These are phyloP conservation scores for Chondrus crispus DNA, from an alignment of 23 red algal genomes.

Conservation along the genomic window DNA sequence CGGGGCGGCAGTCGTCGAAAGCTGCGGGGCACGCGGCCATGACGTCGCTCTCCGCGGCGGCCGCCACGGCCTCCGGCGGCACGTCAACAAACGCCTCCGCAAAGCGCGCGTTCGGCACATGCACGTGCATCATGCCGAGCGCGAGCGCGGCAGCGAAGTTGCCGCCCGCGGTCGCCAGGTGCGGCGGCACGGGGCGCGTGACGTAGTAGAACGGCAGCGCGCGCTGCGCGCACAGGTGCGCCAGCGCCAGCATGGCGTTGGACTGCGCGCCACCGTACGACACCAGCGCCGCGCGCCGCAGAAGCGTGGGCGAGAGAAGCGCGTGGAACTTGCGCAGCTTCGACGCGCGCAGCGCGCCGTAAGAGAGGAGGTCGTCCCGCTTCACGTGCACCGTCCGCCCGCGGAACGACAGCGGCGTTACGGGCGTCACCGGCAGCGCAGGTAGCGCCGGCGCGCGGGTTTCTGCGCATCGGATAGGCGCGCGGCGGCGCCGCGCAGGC, in stretches of 20 bases:
- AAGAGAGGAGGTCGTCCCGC: constrained; percentile 43
- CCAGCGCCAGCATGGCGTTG: constrained; percentile 74
- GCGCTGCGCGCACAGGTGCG: neutral
- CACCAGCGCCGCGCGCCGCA: neutral
- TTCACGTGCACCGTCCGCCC: constrained; percentile 32
- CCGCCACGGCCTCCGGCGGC: neutral
- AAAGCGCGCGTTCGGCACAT: neutral
- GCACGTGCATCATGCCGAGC: constrained; percentile 40
- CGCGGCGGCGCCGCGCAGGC: no score
- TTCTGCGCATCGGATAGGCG: no score
- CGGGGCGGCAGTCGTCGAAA: neutral
- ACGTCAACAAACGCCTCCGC: neutral
- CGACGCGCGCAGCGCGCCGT: neutral
- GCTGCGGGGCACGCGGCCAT: neutral
- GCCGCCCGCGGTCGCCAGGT: constrained; percentile 1
- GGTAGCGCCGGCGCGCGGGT: no score
- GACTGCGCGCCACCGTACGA: constrained; percentile 71
- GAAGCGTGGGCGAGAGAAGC: neutral
- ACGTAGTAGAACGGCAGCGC: constrained; percentile 59
- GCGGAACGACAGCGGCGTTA: constrained; percentile 44
- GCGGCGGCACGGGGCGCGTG: constrained; percentile 21
- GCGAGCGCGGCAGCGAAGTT: constrained; percentile 36
- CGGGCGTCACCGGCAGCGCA: no score
- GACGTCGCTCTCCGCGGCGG: neutral
- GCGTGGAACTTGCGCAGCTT: constrained; percentile 70